phyloP scores from a whole-genome alignment of 345 rosid species.

The Lumnitzera littorea region DNA sequence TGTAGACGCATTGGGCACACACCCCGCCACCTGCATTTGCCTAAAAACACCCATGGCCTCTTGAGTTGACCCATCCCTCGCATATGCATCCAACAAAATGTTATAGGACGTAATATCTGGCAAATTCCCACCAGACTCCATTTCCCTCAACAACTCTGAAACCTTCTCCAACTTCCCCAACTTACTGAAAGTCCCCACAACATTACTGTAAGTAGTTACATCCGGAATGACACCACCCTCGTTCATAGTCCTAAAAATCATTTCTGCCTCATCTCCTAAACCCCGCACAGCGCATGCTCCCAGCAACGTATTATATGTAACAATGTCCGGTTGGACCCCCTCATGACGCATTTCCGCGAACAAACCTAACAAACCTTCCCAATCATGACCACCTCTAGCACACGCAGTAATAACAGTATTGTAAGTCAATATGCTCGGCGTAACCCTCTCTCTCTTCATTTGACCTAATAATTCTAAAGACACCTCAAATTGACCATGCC shows the following conservation, averaged over 20 bases:
- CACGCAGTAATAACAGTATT: slow-evolving; percentile 87
- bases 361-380: slow-evolving; percentile 88
- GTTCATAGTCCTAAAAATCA: slow-evolving; percentile 92
- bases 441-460: slow-evolving; percentile 77
- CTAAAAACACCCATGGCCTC: slow-evolving; percentile 79
- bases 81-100: slow-evolving; percentile 76
- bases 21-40: slow-evolving; percentile 85
- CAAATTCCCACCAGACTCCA: slow-evolving; percentile 72
- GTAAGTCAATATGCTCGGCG: slow-evolving; percentile 77
- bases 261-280: slow-evolving; percentile 83
- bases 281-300: slow-evolving; percentile 84
- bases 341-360: slow-evolving; percentile 97
- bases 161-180: slow-evolving; percentile 64
- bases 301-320: slow-evolving; percentile 88
- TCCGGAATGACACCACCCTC: slow-evolving; percentile 89
- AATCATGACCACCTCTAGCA: slow-evolving; percentile 84
- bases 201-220: slow-evolving; percentile 58
- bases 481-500: slow-evolving; percentile 63
- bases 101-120: slow-evolving; percentile 81
- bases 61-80: slow-evolving; percentile 54
- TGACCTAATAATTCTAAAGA: slow-evolving; percentile 71
- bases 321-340: slow-evolving; percentile 76
- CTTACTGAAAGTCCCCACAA: slow-evolving; percentile 75
- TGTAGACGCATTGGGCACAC: slow-evolving; percentile 64
- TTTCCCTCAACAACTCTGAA: slow-evolving; percentile 56